Evolutionary conservation across 108 stramenopile genomes (phyloP), one percentile per base, ranked within the genome.

Genomic region (Cyclotella choctawhatcheeana): DNA sequence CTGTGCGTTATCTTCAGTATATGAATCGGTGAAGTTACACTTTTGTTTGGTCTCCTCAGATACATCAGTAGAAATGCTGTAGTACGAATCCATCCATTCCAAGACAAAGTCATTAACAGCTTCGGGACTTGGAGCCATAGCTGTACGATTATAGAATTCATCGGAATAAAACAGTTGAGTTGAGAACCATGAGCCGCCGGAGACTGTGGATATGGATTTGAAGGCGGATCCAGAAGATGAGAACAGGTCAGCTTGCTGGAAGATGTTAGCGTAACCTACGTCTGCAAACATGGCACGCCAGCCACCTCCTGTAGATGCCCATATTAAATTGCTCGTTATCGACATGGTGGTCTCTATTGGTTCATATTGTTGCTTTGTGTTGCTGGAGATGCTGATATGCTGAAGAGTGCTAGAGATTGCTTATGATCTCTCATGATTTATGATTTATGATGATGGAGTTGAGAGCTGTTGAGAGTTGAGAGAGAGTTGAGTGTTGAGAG

Each of bases 261-360:
- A 21, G 26, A 25, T 32, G 24, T 44, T 35, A 3, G 26, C 30
- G 61, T 44, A 34, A 12, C 73, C 79, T 4, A 81, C 43, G 34
- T 18, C 33, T 17, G 79, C 67, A 40, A 70, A 68, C 56, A 58
- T 54, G 33, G 79, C 33, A 3, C 79, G 67, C 79, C 79, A 81
- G 20, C 79, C 79, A 26, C 79, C 79, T 47, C 79, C 79, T 33
- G 73, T 81, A 24, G 79, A 81, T 21, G 74, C 31, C 79, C 79
- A 81, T 7, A 21, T 37, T 16, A 71, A 34, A 13, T 27, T 55
- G 20, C 14, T 5, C n/a, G 21, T 22, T 5, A n/a, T 51, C 6
- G 20, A 16, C 20, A 22, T 51, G 50, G 20, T 5, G 50, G 50
- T 22, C 8, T 17, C n/a, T 10, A 10, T 6, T 6, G 37, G 37